These are phyloP conservation scores for Protomyces pachydermus DNA, from an alignment of 1,139 yeast species.

Conservation along the genomic window DNA sequence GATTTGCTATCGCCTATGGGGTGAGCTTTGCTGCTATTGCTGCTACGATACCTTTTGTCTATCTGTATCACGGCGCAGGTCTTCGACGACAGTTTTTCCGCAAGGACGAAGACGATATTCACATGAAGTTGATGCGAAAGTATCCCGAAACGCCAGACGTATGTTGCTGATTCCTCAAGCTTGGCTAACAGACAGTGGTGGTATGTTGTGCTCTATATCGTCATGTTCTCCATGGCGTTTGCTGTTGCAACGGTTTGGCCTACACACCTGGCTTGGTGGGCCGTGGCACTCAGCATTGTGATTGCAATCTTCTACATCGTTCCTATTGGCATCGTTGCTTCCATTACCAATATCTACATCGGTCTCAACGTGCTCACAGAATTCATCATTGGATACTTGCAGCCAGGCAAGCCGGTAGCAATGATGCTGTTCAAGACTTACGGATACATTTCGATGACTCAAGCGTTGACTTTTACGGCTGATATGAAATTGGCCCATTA, in stretches of 20 bases:
- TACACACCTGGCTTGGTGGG: constrained; percentile 37
- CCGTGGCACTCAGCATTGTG: constrained; percentile 46
- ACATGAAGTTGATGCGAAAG: constrained; percentile 55
- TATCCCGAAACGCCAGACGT: constrained; percentile 49
- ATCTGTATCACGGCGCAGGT: constrained; percentile 54
- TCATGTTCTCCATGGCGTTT: constrained; percentile 50
- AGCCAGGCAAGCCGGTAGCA: constrained; percentile 60
- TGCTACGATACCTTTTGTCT: constrained; percentile 53
- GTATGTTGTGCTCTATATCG: constrained; percentile 48
- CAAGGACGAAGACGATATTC: constrained; percentile 53
- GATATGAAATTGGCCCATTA: constrained; percentile 65
- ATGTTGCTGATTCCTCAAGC: constrained; percentile 43
- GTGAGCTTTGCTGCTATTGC: constrained; percentile 58
- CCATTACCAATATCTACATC: constrained; percentile 41
- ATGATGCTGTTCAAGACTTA: constrained; percentile 58
- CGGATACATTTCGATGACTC: constrained; percentile 56
- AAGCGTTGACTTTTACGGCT: constrained; percentile 52
- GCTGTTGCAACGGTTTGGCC: constrained; percentile 48
- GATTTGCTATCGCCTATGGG: constrained; percentile 57
- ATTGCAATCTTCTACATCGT: constrained; percentile 36
- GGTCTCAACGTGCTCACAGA: constrained; percentile 60
- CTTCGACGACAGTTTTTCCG: constrained; percentile 47
- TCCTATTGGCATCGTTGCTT: constrained; percentile 31
- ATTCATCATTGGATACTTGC: constrained; percentile 57
- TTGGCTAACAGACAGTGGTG: constrained; percentile 47